Conservation (phyloP, 352 stramenopile genomes). For the Blastocystis sp. region DNA sequence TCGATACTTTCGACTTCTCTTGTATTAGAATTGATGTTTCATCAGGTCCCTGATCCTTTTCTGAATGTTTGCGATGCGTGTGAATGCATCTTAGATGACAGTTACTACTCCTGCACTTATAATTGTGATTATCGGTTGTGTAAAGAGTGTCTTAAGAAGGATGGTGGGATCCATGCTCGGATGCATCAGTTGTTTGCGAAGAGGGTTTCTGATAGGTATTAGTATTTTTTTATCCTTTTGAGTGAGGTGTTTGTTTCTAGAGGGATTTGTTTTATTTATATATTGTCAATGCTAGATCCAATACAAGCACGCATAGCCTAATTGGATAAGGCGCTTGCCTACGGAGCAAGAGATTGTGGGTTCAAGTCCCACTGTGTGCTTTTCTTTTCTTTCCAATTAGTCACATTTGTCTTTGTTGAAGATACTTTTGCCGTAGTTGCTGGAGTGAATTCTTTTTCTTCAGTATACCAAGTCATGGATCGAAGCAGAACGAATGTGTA, state of each 20-base stretch:
- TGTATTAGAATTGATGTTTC: constrained; percentile 47
- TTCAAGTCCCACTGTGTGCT: constrained; percentile 43
- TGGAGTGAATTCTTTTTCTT: background rate
- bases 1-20: constrained; percentile 42
- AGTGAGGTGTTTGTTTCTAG: no score
- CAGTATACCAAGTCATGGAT: background rate
- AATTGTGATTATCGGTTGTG: constrained; percentile 41
- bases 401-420: no score
- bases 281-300: no score
- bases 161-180: constrained; percentile 8
- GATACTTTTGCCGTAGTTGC: background rate
- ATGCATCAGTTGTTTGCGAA: no score
- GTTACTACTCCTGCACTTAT: constrained; percentile 3
- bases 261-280: no score
- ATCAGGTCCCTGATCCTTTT: constrained; percentile 30
- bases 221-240: no score
- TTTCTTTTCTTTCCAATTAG: background rate
- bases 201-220: no score
- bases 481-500: background rate
- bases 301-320: background rate
- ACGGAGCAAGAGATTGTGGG: constrained; percentile 56
- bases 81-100: constrained; percentile 17
- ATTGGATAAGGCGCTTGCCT: constrained; percentile 38
- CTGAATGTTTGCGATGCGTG: constrained; percentile 43
- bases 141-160: constrained; percentile 32